Evolutionary conservation across 768 basidiomycete genomes (phyloP).

Genomic region (Pleurotus ostreatus): DNA sequence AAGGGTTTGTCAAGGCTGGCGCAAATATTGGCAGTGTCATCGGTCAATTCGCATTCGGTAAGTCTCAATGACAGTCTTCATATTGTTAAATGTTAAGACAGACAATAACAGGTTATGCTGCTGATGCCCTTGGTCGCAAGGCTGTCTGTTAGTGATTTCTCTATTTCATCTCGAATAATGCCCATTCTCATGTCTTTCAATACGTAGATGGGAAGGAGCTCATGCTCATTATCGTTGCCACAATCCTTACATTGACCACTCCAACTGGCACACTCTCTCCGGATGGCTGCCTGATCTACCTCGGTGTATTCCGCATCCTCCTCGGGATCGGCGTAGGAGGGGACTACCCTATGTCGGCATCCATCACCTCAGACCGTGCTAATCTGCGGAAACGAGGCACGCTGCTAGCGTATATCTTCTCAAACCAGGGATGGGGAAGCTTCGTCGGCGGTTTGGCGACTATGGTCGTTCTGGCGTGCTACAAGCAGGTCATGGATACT

Average conservation of each 20-base stretch:
- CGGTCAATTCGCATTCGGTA: slow-evolving; percentile 63
- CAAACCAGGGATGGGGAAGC: slow-evolving; percentile 77
- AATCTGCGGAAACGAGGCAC: slow-evolving; percentile 65
- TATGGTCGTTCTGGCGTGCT: slow-evolving; percentile 60
- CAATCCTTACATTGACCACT: slow-evolving; percentile 62
- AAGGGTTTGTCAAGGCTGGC: slow-evolving; percentile 60
- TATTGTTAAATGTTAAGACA: background rate
- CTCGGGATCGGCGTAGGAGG: slow-evolving; percentile 79
- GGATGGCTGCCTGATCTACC: slow-evolving; percentile 52
- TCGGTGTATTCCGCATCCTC: slow-evolving; percentile 64
- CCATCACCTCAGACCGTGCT: slow-evolving; percentile 63
- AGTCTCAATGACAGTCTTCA: background rate
- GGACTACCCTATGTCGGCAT: slow-evolving; percentile 77
- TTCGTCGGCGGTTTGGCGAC: slow-evolving; percentile 59
- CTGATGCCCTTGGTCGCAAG: slow-evolving; percentile 67
- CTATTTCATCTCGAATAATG: background rate
- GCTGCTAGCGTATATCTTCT: slow-evolving; percentile 73
- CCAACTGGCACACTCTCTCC: slow-evolving; percentile 61
- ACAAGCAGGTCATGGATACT: slow-evolving; percentile 60
- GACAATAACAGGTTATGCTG: slow-evolving; percentile 45
- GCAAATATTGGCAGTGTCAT: slow-evolving; percentile 75
- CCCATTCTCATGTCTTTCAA: slow-evolving; percentile 1
- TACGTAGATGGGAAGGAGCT: slow-evolving; percentile 68
- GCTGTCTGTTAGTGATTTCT: slow-evolving; percentile 44
- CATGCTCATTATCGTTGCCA: slow-evolving; percentile 76